Evolutionary conservation across 306 rosid genomes (phyloP).

Genomic region (Cucumis melo): DNA sequence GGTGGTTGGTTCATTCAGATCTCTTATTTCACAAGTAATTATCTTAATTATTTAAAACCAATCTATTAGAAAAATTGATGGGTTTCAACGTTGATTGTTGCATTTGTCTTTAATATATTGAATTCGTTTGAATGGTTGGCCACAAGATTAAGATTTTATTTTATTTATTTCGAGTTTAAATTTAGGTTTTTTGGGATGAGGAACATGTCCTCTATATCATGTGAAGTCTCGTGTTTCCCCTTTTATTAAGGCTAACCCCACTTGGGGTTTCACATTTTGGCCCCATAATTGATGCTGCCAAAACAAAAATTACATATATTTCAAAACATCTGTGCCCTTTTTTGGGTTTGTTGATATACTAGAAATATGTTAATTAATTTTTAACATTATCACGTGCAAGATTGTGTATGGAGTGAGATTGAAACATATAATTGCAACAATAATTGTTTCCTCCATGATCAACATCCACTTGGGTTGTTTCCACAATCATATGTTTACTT

Average conservation of each 20-base stretch:
- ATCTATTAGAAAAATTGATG: not conserved
- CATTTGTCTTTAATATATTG: not conserved
- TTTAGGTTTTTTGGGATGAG: constrained; percentile 1
- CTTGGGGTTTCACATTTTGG: constrained; percentile 1
- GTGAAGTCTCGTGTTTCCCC: not conserved
- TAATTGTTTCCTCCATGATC: constrained; percentile 4
- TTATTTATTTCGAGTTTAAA: not conserved
- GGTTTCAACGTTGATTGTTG: not conserved
- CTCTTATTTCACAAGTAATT: not conserved
- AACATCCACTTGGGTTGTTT: constrained; percentile 5
- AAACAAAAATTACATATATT: not conserved
- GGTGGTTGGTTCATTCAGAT: not conserved
- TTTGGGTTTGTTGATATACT: not conserved
- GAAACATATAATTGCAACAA: constrained; percentile 1
- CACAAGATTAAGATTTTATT: not conserved
- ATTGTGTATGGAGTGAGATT: not conserved
- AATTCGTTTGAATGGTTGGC: not conserved
- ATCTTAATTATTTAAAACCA: not conserved
- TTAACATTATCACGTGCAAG: not conserved
- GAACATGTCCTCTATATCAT: not conserved
- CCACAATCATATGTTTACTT: not conserved
- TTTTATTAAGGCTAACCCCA: constrained; percentile 4
- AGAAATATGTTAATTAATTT: not conserved
- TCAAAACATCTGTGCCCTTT: not conserved
- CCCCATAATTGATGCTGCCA: constrained; percentile 6